Evolutionary conservation across 73 alveolate species (phyloP).

Genomic region (Tetrahymena elliotti): DNA sequence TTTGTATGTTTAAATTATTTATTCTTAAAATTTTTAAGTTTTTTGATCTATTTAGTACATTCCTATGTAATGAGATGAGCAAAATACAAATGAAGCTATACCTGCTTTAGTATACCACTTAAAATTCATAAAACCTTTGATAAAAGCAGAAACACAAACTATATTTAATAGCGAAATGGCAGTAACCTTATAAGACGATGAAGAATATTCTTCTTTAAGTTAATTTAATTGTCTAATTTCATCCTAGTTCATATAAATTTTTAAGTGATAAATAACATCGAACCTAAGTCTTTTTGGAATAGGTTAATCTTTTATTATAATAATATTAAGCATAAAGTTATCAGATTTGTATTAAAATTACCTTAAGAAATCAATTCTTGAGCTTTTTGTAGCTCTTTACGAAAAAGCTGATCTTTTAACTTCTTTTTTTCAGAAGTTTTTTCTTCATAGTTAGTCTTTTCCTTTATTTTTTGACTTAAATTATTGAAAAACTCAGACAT

Average conservation of each 20-base stretch:
- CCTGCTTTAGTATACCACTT: background rate
- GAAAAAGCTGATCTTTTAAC: background rate
- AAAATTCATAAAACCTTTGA: background rate
- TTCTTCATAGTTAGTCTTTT: background rate
- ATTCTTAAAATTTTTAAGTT: background rate
- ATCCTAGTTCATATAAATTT: background rate
- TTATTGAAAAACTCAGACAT: background rate
- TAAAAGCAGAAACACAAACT: background rate
- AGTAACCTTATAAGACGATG: background rate
- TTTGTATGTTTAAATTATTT: background rate
- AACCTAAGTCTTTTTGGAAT: background rate
- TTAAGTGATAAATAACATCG: background rate
- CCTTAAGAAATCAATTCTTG: background rate
- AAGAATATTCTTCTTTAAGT: background rate
- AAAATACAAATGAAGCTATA: background rate
- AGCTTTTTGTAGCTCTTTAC: background rate
- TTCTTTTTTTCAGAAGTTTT: background rate
- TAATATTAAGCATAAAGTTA: background rate
- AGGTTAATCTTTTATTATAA: background rate
- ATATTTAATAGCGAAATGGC: background rate
- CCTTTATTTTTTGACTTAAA: background rate
- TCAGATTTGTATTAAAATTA: background rate
- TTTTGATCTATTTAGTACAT: background rate
- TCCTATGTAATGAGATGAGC: background rate
- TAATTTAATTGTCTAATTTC: background rate